phyloP scores from a whole-genome alignment of 2,329 filamentous ascomycete species.

The Aspergillus quadrilineatus region DNA sequence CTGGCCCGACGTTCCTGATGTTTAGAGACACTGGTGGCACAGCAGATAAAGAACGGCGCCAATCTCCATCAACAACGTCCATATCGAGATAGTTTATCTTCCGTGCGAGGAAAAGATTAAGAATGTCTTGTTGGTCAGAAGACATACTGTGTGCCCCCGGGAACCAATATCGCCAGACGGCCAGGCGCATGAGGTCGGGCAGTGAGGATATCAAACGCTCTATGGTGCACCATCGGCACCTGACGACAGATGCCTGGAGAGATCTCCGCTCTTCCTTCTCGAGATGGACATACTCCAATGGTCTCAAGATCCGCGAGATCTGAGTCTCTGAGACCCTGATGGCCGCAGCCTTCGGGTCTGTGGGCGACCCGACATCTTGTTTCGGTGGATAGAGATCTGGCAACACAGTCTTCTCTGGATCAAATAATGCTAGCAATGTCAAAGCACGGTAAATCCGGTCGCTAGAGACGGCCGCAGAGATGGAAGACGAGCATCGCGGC shows the following conservation, averaged over 20 bases:
- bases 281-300: constrained; percentile 36
- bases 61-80: constrained; percentile 15
- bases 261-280: constrained; percentile 25
- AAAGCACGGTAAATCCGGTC: constrained; percentile 43
- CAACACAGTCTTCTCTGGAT: constrained; percentile 7
- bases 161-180: constrained; percentile 37
- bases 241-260: constrained; percentile 38
- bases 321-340: neutral
- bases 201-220: constrained; percentile 35
- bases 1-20: constrained; percentile 18
- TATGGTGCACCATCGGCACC: constrained; percentile 42
- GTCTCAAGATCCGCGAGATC: constrained; percentile 35
- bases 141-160: constrained; percentile 25
- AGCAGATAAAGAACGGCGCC: constrained; percentile 22
- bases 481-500: constrained; percentile 40
- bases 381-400: neutral
- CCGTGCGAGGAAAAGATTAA: constrained; percentile 25
- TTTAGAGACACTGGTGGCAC: constrained; percentile 21
- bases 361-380: neutral
- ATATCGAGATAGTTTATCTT: constrained; percentile 20
- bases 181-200: constrained; percentile 35
- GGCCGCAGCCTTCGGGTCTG: neutral
- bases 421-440: constrained; percentile 43
- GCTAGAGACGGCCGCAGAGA: constrained; percentile 42
- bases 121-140: constrained; percentile 12